A percentile compares a stretch with the other conserved stretches of the same genome.
Conservation (phyloP, 805 yeast genomes). For the Jamesozyma lodderae region DNA sequence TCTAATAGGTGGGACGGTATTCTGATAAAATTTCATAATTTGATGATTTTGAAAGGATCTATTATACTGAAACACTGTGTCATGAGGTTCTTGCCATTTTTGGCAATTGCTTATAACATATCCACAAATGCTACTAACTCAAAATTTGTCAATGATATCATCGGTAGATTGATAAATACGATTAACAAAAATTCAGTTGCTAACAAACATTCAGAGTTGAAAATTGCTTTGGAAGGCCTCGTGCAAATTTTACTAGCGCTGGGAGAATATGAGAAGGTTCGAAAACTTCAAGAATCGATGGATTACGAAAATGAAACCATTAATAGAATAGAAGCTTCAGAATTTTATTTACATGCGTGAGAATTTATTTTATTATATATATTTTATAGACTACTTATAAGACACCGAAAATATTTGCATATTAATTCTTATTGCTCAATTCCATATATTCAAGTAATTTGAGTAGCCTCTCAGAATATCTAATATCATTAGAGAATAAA, state of each 20-base stretch:
- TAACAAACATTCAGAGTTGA: constrained; percentile 3
- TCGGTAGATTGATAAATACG: constrained; percentile 5
- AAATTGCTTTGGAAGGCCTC: constrained; percentile 12
- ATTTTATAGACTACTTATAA: not conserved
- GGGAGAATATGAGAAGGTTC: constrained; percentile 2
- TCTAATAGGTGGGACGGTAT: constrained; percentile 8
- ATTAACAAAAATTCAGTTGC: constrained; percentile 2
- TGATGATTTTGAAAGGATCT: constrained; percentile 5
- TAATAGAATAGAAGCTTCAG: not conserved
- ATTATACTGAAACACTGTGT: not conserved
- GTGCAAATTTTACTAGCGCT: constrained; percentile 16
- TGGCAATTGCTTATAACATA: constrained; percentile 20
- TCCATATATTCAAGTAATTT: not conserved
- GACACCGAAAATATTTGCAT: not conserved
- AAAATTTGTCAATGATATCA: constrained; percentile 2
- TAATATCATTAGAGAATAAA: not conserved
- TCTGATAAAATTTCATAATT: constrained; percentile 6
- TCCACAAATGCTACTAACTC: not conserved
- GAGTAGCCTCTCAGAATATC: not conserved
- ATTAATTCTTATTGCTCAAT: not conserved
- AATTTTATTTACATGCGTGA: constrained; percentile 2
- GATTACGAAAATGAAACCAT: not conserved
- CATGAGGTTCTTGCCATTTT: constrained; percentile 36
- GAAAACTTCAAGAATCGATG: not conserved
- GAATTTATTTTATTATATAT: not conserved